phyloP scores from a whole-genome alignment of 108 stramenopile species.

The Seminavis robusta region DNA sequence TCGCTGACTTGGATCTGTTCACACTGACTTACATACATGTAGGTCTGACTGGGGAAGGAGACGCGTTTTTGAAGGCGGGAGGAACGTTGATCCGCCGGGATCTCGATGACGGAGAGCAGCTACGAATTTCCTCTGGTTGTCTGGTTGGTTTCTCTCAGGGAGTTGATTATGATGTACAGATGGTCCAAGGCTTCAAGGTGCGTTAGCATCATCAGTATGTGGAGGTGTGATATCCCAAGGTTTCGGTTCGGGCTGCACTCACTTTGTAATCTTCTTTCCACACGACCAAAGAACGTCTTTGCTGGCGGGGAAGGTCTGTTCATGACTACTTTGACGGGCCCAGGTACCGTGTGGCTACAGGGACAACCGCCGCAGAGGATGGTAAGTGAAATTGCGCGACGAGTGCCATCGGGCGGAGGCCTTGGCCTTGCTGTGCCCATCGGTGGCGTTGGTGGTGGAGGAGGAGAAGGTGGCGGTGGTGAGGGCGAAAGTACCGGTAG shows the following conservation, averaged over 20 bases:
- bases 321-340: conserved; percentile 89
- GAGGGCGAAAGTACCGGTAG: conserved; percentile 4
- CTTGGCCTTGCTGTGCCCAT: conserved; percentile 76
- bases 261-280: no score
- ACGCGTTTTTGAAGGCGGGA: conserved; percentile 87
- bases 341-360: conserved; percentile 87
- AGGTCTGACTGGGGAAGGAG: conserved; percentile 78
- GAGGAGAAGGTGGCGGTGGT: conserved; percentile 19
- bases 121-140: conserved; percentile 83
- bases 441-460: conserved; percentile 59
- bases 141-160: conserved; percentile 77
- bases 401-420: conserved; percentile 79
- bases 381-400: conserved; percentile 83
- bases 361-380: conserved; percentile 81
- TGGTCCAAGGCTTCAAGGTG: conserved; percentile 74
- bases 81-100: conserved; percentile 82
- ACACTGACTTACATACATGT: no score
- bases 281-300: conserved; percentile 88
- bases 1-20: no score
- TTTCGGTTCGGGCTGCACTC: no score
- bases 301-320: conserved; percentile 92
- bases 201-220: no score
- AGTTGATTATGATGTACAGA: conserved; percentile 81
- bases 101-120: conserved; percentile 62
- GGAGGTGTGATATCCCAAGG: no score